These are phyloP conservation scores for Penicillium malachiteum DNA, from an alignment of 495 filamentous ascomycete species.

Conservation along the genomic window DNA sequence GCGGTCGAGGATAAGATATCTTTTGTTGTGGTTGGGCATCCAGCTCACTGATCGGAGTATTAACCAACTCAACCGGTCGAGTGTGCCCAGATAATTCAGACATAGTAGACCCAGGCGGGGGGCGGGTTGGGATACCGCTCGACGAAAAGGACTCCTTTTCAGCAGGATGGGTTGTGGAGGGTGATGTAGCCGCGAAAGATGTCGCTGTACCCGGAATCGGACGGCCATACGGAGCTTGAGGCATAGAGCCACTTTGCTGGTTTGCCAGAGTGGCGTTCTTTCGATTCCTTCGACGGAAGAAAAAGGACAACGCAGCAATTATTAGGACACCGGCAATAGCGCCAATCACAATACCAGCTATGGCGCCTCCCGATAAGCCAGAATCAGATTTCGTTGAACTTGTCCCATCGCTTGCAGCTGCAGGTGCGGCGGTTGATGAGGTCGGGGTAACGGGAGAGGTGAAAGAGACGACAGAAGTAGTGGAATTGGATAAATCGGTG, in stretches of 20 bases:
- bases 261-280: background rate
- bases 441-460: background rate
- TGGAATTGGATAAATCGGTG: background rate
- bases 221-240: background rate
- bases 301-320: slow-evolving; percentile 4
- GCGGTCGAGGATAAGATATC: too few species aligned
- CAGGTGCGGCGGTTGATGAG: background rate
- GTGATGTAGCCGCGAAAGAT: background rate
- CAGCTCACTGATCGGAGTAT: background rate
- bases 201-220: background rate
- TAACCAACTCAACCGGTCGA: background rate
- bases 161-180: background rate
- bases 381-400: background rate
- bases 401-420: too few species aligned
- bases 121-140: background rate
- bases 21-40: background rate
- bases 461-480: background rate
- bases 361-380: slow-evolving; percentile 10
- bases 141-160: background rate
- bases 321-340: slow-evolving; percentile 5
- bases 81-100: background rate
- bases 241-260: background rate
- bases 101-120: background rate
- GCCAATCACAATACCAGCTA: slow-evolving; percentile 19
- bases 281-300: slow-evolving; percentile 4